These are phyloP conservation scores for Lachancea cidri DNA, from an alignment of 805 yeast species.

Conservation along the genomic window DNA sequence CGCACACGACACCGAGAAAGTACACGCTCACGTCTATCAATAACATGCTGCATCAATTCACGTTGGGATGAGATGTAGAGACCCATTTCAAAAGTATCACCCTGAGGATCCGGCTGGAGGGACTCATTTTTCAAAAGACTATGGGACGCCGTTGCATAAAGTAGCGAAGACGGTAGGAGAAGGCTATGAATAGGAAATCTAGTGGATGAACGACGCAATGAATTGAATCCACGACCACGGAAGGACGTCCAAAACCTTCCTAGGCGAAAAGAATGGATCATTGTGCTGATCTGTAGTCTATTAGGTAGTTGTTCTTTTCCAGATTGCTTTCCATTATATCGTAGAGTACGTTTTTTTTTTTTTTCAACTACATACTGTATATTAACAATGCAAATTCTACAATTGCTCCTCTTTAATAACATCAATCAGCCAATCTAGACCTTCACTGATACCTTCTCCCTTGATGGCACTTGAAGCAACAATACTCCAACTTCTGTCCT, in stretches of 20 bases:
- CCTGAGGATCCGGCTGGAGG: conserved; percentile 38
- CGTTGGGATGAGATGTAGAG: conserved; percentile 54
- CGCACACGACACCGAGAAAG: conserved; percentile 15
- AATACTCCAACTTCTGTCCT: conserved; percentile 81
- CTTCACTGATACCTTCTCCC: conserved; percentile 86
- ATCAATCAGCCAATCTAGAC: conserved; percentile 77
- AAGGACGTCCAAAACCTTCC: neutral
- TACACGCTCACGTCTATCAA: conserved; percentile 31
- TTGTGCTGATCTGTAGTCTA: neutral
- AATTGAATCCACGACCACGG: neutral
- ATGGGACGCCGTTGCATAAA: neutral
- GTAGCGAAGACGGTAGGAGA: neutral
- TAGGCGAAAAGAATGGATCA: neutral
- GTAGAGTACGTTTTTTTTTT: neutral
- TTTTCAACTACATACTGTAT: conserved; percentile 1
- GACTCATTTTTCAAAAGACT: conserved; percentile 6
- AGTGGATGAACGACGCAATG: neutral
- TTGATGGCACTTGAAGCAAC: conserved; percentile 86
- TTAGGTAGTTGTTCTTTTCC: neutral
- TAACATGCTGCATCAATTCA: conserved; percentile 42
- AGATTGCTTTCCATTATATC: neutral
- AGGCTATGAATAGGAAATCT: neutral
- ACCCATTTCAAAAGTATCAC: conserved; percentile 68
- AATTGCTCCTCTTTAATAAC: conserved; percentile 40
- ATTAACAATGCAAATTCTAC: conserved; percentile 28